Conservation (phyloP, 1,284 basidiomycete genomes). For the Veloporphyrellus conicus region DNA sequence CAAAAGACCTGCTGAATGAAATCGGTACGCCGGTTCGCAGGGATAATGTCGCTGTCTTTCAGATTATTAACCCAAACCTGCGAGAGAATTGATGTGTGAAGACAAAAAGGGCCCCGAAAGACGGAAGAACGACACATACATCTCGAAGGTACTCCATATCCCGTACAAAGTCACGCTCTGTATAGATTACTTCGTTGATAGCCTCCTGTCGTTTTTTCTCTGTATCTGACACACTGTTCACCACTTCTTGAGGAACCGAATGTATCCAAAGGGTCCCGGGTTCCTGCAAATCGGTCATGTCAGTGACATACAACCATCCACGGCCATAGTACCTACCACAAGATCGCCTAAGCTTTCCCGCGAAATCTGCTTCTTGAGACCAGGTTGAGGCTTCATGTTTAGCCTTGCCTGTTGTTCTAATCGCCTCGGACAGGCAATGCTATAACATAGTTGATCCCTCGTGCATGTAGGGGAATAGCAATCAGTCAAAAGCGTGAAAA, state of each 20-base stretch:
- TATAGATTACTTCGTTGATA: slow-evolving; percentile 99
- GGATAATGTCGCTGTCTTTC: slow-evolving; percentile 73
- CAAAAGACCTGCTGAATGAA: slow-evolving; percentile 96
- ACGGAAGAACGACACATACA: slow-evolving; percentile 45
- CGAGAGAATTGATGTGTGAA: slow-evolving; percentile 6
- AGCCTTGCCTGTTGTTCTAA: slow-evolving; percentile 91
- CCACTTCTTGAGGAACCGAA: slow-evolving; percentile 90
- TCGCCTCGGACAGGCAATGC: slow-evolving; percentile 91
- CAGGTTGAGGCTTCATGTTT: slow-evolving; percentile 90
- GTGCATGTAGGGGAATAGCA: slow-evolving; percentile 99
- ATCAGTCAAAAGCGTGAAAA: slow-evolving; percentile 94
- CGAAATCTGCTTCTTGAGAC: slow-evolving; percentile 77
- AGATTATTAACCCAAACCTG: slow-evolving; percentile 91
- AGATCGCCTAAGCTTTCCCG: slow-evolving; percentile 80
- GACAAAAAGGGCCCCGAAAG: not conserved
- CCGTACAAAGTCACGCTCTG: slow-evolving; percentile 94
- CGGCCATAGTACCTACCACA: slow-evolving; percentile 47
- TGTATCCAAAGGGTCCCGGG: slow-evolving; percentile 96
- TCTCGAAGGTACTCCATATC: slow-evolving; percentile 98
- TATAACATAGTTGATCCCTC: slow-evolving; percentile 89
- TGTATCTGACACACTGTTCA: slow-evolving; percentile 84
- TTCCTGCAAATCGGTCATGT: slow-evolving; percentile 48
- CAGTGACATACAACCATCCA: slow-evolving; percentile 5
- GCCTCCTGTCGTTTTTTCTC: slow-evolving; percentile 98
- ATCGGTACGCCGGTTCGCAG: slow-evolving; percentile 71